phyloP scores from a whole-genome alignment of 208 protist species.

The Leishmania tarentolae region DNA sequence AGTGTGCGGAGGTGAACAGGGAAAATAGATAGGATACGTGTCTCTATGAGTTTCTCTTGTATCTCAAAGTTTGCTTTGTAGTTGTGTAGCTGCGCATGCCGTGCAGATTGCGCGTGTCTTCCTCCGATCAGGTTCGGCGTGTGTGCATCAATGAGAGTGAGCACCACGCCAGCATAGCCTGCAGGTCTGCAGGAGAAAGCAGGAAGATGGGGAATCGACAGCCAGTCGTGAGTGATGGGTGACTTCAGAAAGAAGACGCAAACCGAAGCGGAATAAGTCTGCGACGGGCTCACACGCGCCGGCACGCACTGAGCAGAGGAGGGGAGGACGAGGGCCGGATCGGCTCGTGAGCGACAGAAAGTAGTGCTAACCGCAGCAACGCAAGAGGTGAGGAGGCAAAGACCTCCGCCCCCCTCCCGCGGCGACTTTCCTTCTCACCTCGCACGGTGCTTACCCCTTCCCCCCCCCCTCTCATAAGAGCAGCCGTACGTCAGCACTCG shows the following conservation, averaged over 20 bases:
- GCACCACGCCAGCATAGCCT: not conserved
- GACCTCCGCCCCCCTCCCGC: not conserved
- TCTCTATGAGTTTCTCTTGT: not conserved
- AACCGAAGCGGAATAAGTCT: not conserved
- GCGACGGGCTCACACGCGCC: no score
- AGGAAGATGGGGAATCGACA: not conserved
- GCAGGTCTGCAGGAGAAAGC: not conserved
- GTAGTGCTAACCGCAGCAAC: not conserved
- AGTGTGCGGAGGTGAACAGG: not conserved
- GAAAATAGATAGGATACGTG: not conserved
- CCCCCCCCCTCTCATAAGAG: not conserved
- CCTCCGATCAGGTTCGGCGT: no score
- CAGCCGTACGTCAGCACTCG: not conserved
- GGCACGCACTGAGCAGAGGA: not conserved
- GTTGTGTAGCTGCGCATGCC: no score
- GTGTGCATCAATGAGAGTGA: no score
- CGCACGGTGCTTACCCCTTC: not conserved
- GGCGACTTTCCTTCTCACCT: not conserved
- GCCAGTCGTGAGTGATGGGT: no score
- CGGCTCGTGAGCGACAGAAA: not conserved
- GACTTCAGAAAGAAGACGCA: not conserved
- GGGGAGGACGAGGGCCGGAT: not conserved
- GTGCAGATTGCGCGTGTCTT: no score
- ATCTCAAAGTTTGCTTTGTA: no score
- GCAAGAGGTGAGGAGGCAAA: not conserved